Conservation (phyloP, 2,329 filamentous ascomycete species). For the Colletotrichum somersetense region DNA sequence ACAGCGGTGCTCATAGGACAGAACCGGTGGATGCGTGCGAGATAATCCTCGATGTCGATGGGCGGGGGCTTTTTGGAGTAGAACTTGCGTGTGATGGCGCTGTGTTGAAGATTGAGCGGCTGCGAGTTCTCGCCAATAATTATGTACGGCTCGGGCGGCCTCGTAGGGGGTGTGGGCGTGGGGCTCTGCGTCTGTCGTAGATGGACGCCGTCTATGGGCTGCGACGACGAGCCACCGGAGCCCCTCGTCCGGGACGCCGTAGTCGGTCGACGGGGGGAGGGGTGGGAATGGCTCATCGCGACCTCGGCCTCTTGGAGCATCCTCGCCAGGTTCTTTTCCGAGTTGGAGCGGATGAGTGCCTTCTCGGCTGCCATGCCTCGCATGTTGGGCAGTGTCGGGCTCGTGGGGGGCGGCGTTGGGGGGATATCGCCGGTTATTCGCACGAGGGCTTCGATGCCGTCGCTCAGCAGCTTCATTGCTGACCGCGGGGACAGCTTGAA, state of each 20-base stretch:
- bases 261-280: slow-evolving; percentile 15
- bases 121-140: slow-evolving; percentile 78
- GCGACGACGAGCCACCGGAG: slow-evolving; percentile 13
- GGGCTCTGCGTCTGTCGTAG: slow-evolving; percentile 48
- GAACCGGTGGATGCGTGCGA: slow-evolving; percentile 87
- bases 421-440: slow-evolving; percentile 82
- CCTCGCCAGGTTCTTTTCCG: slow-evolving; percentile 64
- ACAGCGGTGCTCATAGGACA: slow-evolving; percentile 95
- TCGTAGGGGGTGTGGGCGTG: slow-evolving; percentile 49
- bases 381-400: slow-evolving; percentile 74
- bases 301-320: slow-evolving; percentile 57
- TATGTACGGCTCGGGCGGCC: slow-evolving; percentile 64
- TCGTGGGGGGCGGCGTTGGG: slow-evolving; percentile 78
- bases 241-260: slow-evolving; percentile 43
- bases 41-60: slow-evolving; percentile 86
- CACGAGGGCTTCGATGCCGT: slow-evolving; percentile 78
- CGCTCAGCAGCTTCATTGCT: slow-evolving; percentile 84
- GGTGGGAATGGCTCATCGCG: background rate
- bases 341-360: slow-evolving; percentile 69
- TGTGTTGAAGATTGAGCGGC: slow-evolving; percentile 82
- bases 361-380: slow-evolving; percentile 73
- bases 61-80: slow-evolving; percentile 89
- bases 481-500: slow-evolving; percentile 78
- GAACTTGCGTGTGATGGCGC: slow-evolving; percentile 90
- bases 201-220: slow-evolving; percentile 39